Conservation (phyloP, 2,329 filamentous ascomycete species). For the Colletotrichum horii region DNA sequence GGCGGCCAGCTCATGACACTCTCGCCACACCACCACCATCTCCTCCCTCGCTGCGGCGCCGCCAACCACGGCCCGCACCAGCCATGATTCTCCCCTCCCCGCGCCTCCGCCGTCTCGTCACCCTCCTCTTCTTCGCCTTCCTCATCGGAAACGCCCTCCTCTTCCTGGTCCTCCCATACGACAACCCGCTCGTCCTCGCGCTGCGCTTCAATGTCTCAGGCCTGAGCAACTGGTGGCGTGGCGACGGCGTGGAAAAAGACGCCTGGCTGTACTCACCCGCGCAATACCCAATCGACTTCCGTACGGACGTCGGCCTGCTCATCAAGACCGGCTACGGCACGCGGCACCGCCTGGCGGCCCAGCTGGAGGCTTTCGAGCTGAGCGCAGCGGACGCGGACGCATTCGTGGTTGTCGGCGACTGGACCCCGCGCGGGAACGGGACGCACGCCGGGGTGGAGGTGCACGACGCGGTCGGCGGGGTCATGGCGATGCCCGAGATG, state of each 20-base stretch:
- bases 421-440: constrained; percentile 40
- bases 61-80: background rate
- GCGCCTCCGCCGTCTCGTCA: constrained; percentile 7
- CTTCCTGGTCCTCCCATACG: constrained; percentile 18
- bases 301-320: constrained; percentile 53
- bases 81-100: constrained; percentile 2
- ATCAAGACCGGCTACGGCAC: constrained; percentile 64
- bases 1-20: background rate
- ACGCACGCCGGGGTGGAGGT: constrained; percentile 39
- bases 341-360: constrained; percentile 49
- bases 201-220: constrained; percentile 26
- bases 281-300: constrained; percentile 48
- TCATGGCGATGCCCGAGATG: constrained; percentile 37
- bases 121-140: background rate
- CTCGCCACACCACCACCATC: background rate
- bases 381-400: constrained; percentile 40
- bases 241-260: constrained; percentile 36
- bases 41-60: background rate
- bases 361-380: constrained; percentile 51
- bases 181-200: constrained; percentile 19
- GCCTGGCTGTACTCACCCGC: constrained; percentile 45
- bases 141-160: constrained; percentile 9
- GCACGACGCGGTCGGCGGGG: constrained; percentile 43
- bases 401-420: constrained; percentile 57
- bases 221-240: constrained; percentile 33